These are phyloP conservation scores for Elsinoe ampelina DNA, from an alignment of 2,329 filamentous ascomycete species.

Conservation along the genomic window DNA sequence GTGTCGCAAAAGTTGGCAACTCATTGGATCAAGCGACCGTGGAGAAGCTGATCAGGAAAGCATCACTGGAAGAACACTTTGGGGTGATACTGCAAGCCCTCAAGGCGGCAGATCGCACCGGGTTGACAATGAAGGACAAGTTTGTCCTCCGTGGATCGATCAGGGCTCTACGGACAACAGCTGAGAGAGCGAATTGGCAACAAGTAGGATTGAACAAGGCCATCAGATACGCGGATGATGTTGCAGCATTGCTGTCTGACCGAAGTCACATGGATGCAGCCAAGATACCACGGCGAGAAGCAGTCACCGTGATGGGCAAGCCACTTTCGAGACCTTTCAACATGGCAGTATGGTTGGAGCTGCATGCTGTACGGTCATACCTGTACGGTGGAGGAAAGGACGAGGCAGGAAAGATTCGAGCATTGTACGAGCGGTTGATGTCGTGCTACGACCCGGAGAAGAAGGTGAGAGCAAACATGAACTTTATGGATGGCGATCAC, in stretches of 20 bases:
- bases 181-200: conserved; percentile 28
- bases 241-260: conserved; percentile 34
- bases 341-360: conserved; percentile 35
- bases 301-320: conserved; percentile 21
- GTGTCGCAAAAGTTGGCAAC: conserved; percentile 22
- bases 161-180: conserved; percentile 28
- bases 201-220: conserved; percentile 30
- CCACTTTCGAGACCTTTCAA: conserved; percentile 29
- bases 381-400: conserved; percentile 27
- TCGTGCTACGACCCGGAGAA: conserved; percentile 19
- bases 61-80: conserved; percentile 23
- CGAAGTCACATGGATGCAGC: conserved; percentile 29
- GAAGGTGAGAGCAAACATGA: conserved; percentile 1
- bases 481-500: background rate
- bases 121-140: conserved; percentile 26
- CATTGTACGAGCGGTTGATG: conserved; percentile 33
- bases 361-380: conserved; percentile 34
- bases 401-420: conserved; percentile 31
- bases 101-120: conserved; percentile 25
- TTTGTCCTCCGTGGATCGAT: conserved; percentile 28
- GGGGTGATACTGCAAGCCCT: conserved; percentile 26
- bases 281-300: background rate
- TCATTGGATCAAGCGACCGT: conserved; percentile 18
- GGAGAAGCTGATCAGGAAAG: conserved; percentile 28
- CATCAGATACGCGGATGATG: conserved; percentile 30